Evolutionary conservation across 1,284 basidiomycete genomes (phyloP).

Genomic region (Apiotrichum siamense): DNA sequence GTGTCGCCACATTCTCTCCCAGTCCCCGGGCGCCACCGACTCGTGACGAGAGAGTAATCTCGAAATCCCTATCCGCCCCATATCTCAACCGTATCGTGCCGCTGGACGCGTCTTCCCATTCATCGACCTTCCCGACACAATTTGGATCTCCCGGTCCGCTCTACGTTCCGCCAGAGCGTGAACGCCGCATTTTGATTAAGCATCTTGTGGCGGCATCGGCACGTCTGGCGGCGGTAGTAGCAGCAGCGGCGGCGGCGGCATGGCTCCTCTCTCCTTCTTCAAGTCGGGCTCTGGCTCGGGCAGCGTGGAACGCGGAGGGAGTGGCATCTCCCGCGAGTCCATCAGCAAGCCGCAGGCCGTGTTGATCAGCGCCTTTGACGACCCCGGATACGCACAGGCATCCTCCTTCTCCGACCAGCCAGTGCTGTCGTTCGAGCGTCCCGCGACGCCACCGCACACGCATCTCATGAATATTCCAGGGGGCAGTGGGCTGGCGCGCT

Average conservation of each 20-base stretch:
- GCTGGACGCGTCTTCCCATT: too few relatives aligned
- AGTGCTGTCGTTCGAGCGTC: background rate
- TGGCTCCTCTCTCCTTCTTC: slow-evolving; percentile 7
- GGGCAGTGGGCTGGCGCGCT: background rate
- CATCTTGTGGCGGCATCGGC: background rate
- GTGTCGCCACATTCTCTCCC: too few relatives aligned
- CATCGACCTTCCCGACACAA: too few relatives aligned
- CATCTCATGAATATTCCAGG: background rate
- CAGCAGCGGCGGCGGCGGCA: background rate
- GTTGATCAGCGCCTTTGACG: background rate
- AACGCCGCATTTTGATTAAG: background rate
- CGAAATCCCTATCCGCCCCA: too few relatives aligned
- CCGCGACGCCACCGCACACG: background rate
- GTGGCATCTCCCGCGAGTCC: background rate
- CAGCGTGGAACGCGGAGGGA: background rate
- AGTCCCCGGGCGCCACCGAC: too few relatives aligned
- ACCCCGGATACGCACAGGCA: background rate
- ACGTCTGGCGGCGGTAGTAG: too few relatives aligned
- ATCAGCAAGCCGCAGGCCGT: background rate
- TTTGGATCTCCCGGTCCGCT: too few relatives aligned
- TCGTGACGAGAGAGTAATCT: too few relatives aligned
- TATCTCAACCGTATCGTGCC: too few relatives aligned
- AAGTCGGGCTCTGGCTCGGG: background rate
- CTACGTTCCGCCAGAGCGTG: background rate
- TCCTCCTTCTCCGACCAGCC: background rate